Conservation (phyloP, 2,329 filamentous ascomycete species). For the Kalmusia sp. region DNA sequence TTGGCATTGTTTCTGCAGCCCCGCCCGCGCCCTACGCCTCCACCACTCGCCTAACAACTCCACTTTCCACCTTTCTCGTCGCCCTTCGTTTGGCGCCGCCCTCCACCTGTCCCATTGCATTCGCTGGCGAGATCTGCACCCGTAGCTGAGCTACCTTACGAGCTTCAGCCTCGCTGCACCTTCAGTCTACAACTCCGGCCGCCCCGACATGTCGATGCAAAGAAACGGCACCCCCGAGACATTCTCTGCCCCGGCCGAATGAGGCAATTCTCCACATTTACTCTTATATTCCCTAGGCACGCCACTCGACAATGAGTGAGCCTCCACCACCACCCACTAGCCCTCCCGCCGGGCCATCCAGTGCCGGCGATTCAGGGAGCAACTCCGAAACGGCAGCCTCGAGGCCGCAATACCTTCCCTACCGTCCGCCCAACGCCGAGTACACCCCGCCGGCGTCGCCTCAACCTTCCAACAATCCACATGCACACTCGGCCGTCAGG, state of each 20-base stretch:
- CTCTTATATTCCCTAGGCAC: slow-evolving; percentile 12
- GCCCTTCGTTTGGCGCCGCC: slow-evolving; percentile 2
- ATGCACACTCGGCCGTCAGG: slow-evolving; percentile 22
- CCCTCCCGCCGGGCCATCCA: slow-evolving; percentile 17
- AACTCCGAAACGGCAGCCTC: slow-evolving; percentile 19
- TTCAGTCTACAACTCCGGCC: background rate
- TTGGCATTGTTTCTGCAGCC: background rate
- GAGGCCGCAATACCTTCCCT: slow-evolving; percentile 31
- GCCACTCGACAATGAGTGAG: slow-evolving; percentile 38
- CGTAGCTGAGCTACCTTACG: background rate
- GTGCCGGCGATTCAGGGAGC: slow-evolving; percentile 14
- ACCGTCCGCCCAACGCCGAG: slow-evolving; percentile 31
- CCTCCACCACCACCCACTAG: slow-evolving; percentile 25
- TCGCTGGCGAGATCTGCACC: background rate
- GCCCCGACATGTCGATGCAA: slow-evolving; percentile 36
- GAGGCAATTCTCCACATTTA: slow-evolving; percentile 23
- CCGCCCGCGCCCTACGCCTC: background rate
- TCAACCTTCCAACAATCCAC: slow-evolving; percentile 22
- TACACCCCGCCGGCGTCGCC: slow-evolving; percentile 45
- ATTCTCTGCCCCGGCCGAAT: slow-evolving; percentile 35
- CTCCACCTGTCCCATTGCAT: slow-evolving; percentile 1
- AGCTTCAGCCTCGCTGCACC: background rate
- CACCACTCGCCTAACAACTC: background rate
- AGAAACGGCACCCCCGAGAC: slow-evolving; percentile 24
- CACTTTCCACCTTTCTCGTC: background rate